Evolutionary conservation across 129 eudicot genomes (phyloP), one percentile per base, ranked within the genome.

Genomic region (Rutidosis leptorrhynchoides): DNA sequence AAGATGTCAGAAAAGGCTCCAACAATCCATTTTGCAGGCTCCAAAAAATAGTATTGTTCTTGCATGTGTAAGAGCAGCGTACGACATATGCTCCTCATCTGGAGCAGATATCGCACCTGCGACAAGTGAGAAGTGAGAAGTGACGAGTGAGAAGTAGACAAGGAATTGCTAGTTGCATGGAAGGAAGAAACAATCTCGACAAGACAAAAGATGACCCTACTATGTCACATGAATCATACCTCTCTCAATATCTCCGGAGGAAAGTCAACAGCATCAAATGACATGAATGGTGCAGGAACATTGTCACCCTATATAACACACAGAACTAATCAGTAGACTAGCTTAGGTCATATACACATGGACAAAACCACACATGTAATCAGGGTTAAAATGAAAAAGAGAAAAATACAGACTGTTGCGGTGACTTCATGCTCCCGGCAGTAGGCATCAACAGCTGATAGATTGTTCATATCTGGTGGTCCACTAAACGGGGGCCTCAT

Each of bases 61-160:
- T n/a, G n/a, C n/a, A n/a, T n/a, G n/a, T n/a, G n/a, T n/a, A 88
- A 91, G 77, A 79, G 96, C 97, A 84, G 96, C 87, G 98, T 92
- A 92, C 98, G 98, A 92, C 98, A 92, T 88, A 85, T 92, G 98
- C 98, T 92, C 98, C 95, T 77, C 84, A 78, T 82, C 85, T 77
- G 96, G 98, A 92, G 90, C 98, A 92, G 78, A 92, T 92, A 92
- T 92, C 98, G 98, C 98, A 92, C 95, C 98, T 92, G 98, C 89
- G 95, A 77, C 77, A 85, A 88, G 81, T 66, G n/a, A n/a, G n/a
- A n/a, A n/a, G n/a, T n/a, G n/a, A n/a, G n/a, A n/a, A n/a, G n/a
- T n/a, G n/a, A n/a, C n/a, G n/a, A n/a, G n/a, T n/a, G n/a, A n/a
- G n/a, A n/a, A n/a, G n/a, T n/a, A n/a, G n/a, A n/a, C 80, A n/a